Conservation (phyloP, 2,329 filamentous ascomycete species). For the Xylaria sp. region DNA sequence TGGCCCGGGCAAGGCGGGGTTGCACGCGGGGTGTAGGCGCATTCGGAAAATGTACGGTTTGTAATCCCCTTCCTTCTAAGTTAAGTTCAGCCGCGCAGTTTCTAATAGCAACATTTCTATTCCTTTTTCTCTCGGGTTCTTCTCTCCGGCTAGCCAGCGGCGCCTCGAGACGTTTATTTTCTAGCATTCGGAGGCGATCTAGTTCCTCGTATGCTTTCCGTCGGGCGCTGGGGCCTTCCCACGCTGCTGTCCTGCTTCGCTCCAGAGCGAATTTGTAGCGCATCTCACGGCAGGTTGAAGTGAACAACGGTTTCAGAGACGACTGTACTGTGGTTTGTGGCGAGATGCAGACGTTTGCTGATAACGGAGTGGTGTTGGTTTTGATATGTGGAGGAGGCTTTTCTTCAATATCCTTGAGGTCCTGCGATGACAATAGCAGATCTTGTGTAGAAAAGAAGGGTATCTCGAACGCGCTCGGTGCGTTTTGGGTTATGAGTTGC, state of each 20-base stretch:
- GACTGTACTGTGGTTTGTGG: slow-evolving; percentile 8
- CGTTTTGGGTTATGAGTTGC: slow-evolving; percentile 5
- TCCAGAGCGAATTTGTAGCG: slow-evolving; percentile 40
- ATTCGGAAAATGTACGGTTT: neutral
- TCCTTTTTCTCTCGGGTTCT: neutral
- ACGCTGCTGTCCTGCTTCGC: slow-evolving; percentile 39
- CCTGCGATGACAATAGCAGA: slow-evolving; percentile 52
- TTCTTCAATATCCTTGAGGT: slow-evolving; percentile 50
- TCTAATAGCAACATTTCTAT: neutral
- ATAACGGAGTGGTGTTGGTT: neutral
- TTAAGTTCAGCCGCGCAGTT: neutral
- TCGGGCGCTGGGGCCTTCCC: slow-evolving; percentile 35
- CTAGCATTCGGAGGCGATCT: slow-evolving; percentile 29
- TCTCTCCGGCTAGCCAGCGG: slow-evolving; percentile 21
- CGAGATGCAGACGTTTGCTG: neutral
- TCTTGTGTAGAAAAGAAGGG: slow-evolving; percentile 54
- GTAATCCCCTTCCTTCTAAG: neutral
- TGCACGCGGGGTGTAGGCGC: neutral
- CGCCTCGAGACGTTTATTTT: slow-evolving; percentile 30
- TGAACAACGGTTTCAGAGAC: slow-evolving; percentile 44
- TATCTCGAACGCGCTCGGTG: slow-evolving; percentile 31
- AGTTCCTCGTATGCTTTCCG: slow-evolving; percentile 32
- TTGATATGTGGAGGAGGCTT: slow-evolving; percentile 28
- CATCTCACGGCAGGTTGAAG: slow-evolving; percentile 39
- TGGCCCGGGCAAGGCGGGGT: neutral